phyloP scores from a whole-genome alignment of 2,329 filamentous ascomycete genomes.

The Teratosphaeria zuluensis region DNA sequence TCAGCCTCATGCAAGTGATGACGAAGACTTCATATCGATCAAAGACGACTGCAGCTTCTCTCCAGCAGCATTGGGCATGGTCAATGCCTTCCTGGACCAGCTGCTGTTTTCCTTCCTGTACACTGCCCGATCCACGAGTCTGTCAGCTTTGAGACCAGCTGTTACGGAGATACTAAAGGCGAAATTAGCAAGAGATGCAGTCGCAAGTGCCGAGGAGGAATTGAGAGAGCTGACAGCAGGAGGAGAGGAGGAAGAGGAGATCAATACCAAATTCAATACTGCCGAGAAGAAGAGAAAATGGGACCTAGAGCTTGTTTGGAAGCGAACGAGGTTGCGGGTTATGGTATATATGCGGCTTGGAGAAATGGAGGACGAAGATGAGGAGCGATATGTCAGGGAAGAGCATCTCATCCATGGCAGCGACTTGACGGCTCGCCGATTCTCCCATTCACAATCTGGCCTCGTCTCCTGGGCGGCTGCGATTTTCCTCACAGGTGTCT shows the following conservation, averaged over 20 bases:
- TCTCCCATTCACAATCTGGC: conserved; percentile 32
- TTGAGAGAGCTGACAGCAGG: conserved; percentile 76
- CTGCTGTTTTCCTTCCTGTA: conserved; percentile 85
- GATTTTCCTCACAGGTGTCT: conserved; percentile 88
- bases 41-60: conserved; percentile 62
- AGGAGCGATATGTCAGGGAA: conserved; percentile 77
- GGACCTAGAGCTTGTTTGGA: conserved; percentile 91
- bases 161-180: conserved; percentile 81
- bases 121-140: conserved; percentile 64
- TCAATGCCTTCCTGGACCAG: conserved; percentile 91
- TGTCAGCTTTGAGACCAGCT: conserved; percentile 67
- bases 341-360: conserved; percentile 98
- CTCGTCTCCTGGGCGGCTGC: conserved; percentile 79
- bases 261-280: conserved; percentile 23
- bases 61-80: conserved; percentile 59
- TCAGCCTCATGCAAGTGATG: conserved; percentile 46
- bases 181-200: conserved; percentile 75
- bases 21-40: conserved; percentile 51
- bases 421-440: conserved; percentile 39
- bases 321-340: conserved; percentile 79
- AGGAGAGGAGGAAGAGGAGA: conserved; percentile 61
- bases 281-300: conserved; percentile 48
- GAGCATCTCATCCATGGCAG: conserved; percentile 57
- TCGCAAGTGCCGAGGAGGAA: conserved; percentile 75
- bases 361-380: conserved; percentile 95